phyloP scores from a whole-genome alignment of 2,329 filamentous ascomycete genomes.

The Neofusicoccum laricinum region DNA sequence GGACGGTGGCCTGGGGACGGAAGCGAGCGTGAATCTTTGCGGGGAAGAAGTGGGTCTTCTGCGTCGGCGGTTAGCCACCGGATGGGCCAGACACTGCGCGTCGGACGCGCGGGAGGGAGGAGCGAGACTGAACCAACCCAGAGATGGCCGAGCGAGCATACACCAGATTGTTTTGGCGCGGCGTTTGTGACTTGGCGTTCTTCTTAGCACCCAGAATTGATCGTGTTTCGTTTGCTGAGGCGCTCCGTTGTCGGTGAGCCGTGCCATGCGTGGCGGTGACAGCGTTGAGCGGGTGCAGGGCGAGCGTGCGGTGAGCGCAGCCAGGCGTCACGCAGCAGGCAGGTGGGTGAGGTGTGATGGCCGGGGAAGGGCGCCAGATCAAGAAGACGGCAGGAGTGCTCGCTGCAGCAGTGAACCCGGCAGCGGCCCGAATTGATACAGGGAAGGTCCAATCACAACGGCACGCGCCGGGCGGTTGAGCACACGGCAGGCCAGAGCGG shows the following conservation, averaged over 20 bases:
- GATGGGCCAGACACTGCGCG: not conserved
- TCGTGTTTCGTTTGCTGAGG: not conserved
- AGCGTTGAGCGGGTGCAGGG: not conserved
- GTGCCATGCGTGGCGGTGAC: not conserved
- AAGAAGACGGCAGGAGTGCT: not conserved
- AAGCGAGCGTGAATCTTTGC: slow-evolving; percentile 21
- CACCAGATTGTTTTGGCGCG: slow-evolving; percentile 11
- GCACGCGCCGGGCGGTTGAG: not conserved
- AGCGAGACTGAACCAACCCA: not conserved
- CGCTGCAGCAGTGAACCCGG: not conserved
- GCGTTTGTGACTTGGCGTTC: not conserved
- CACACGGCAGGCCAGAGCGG: not conserved
- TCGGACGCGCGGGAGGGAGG: not conserved
- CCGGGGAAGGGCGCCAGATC: not conserved
- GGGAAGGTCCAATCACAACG: not conserved
- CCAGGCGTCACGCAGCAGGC: not conserved
- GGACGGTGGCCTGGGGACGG: slow-evolving; percentile 30
- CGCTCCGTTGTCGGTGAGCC: not conserved
- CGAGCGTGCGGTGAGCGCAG: not conserved
- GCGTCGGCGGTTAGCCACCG: slow-evolving; percentile 8
- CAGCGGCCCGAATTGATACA: slow-evolving; percentile 1
- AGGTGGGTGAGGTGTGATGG: not conserved
- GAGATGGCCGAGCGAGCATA: not conserved
- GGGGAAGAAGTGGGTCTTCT: slow-evolving; percentile 15
- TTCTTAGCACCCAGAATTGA: slow-evolving; percentile 8